phyloP scores from a whole-genome alignment of 2,329 filamentous ascomycete species.

The Chrysoporthe deuterocubensis region DNA sequence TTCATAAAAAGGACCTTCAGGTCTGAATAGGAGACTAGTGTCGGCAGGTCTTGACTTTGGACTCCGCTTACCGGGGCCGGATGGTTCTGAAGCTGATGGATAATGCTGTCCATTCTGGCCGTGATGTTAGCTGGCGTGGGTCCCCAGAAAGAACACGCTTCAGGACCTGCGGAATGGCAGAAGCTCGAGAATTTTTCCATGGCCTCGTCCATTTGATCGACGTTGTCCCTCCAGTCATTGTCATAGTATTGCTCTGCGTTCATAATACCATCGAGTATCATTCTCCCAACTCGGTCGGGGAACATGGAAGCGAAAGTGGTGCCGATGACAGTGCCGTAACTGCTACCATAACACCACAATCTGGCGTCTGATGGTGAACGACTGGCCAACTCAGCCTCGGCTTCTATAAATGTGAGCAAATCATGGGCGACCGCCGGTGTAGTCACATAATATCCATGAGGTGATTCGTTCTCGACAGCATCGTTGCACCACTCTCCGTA shows the following conservation, averaged over 20 bases:
- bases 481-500: conserved; percentile 42
- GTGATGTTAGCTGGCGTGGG: background rate
- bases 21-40: background rate
- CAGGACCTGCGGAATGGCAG: background rate
- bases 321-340: conserved; percentile 56
- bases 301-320: conserved; percentile 57
- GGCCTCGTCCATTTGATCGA: background rate
- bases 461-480: conserved; percentile 30
- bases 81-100: background rate
- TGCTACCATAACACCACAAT: conserved; percentile 51
- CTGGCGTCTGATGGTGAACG: conserved; percentile 36
- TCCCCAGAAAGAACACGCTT: background rate
- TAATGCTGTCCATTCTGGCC: background rate
- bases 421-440: conserved; percentile 46
- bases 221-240: conserved; percentile 24
- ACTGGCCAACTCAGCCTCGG: conserved; percentile 37
- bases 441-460: background rate
- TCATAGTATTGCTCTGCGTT: conserved; percentile 41
- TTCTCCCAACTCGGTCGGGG: conserved; percentile 49
- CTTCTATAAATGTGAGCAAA: conserved; percentile 53
- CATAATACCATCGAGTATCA: conserved; percentile 51
- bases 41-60: background rate
- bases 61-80: background rate
- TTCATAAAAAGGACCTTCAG: background rate
- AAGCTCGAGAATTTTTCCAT: background rate